A percentile compares a stretch with the other conserved stretches of the same genome.
Evolutionary conservation across 2,329 filamentous ascomycete species (phyloP).

Genomic region (Fusarium sulawesiense): DNA sequence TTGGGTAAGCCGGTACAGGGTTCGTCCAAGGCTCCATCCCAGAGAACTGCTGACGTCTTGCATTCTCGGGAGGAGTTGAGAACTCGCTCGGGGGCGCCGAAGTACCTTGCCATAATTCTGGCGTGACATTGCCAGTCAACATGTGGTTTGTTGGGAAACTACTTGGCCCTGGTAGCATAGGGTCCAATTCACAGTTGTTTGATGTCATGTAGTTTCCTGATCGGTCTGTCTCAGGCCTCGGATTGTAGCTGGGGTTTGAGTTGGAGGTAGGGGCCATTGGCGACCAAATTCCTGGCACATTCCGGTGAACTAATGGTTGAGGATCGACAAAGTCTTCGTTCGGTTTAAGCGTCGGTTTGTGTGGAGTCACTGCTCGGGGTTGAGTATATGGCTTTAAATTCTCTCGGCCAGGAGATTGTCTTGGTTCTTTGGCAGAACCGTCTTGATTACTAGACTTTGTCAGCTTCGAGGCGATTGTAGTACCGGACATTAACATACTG

Average conservation of each 20-base stretch:
- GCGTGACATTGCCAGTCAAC: conserved; percentile 37
- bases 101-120: conserved; percentile 51
- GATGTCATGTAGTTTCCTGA: conserved; percentile 38
- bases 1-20: conserved; percentile 46
- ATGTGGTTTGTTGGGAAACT: conserved; percentile 35
- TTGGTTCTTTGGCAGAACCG: conserved; percentile 4
- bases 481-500: conserved; percentile 48
- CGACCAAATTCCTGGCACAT: conserved; percentile 42
- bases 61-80: conserved; percentile 58
- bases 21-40: conserved; percentile 49
- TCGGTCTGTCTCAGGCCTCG: conserved; percentile 28
- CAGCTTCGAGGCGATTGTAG: conserved; percentile 14
- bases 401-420: conserved; percentile 17
- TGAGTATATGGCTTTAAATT: conserved; percentile 34
- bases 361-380: conserved; percentile 20
- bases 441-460: conserved; percentile 41
- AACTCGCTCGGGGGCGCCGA: conserved; percentile 61
- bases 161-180: conserved; percentile 31
- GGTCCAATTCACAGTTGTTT: conserved; percentile 41
- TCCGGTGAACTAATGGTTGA: conserved; percentile 5
- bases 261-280: conserved; percentile 21
- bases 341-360: background rate
- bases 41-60: conserved; percentile 45
- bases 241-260: conserved; percentile 24
- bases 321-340: conserved; percentile 15